Percentiles rank a stretch among this genome's conserved stretches.
Evolutionary conservation across 2,329 filamentous ascomycete genomes (phyloP).

Genomic region (Westerdykella ornata): DNA sequence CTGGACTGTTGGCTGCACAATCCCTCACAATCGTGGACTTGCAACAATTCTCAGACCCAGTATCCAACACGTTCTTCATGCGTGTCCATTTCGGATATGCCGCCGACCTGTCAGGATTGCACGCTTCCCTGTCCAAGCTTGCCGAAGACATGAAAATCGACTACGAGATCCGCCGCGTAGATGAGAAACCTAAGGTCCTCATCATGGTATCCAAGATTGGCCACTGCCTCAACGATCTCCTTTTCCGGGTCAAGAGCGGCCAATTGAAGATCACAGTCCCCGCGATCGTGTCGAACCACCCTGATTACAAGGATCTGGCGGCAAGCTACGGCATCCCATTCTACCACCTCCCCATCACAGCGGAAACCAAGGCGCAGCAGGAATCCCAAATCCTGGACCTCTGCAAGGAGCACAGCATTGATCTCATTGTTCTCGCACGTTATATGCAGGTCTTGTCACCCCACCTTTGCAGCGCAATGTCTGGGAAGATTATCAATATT

Average conservation of each 20-base stretch:
- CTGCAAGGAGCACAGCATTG: constrained; percentile 61
- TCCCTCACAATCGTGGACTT: constrained; percentile 76
- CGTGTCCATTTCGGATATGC: constrained; percentile 71
- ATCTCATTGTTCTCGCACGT: constrained; percentile 72
- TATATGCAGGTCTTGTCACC: constrained; percentile 86
- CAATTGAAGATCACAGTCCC: constrained; percentile 71
- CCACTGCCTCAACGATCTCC: constrained; percentile 75
- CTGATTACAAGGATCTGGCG: constrained; percentile 63
- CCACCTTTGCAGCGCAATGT: constrained; percentile 68
- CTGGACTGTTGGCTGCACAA: constrained; percentile 65
- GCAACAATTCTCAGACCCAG: constrained; percentile 75
- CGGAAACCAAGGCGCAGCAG: constrained; percentile 69
- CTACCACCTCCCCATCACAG: constrained; percentile 71
- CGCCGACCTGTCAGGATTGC: constrained; percentile 37
- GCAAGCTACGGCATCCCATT: constrained; percentile 70
- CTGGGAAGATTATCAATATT: constrained; percentile 84
- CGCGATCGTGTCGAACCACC: constrained; percentile 75
- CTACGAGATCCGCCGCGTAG: constrained; percentile 62
- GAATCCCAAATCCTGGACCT: constrained; percentile 66
- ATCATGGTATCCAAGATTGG: constrained; percentile 90
- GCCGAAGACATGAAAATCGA: constrained; percentile 60
- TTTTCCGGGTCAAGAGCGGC: constrained; percentile 69
- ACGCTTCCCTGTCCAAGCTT: constrained; percentile 55
- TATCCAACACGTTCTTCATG: constrained; percentile 77
- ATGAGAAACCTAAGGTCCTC: constrained; percentile 66